These are phyloP conservation scores for Gaertneriomyces sp. DNA, from an alignment of 192 early-diverging fungal species.

Conservation along the genomic window DNA sequence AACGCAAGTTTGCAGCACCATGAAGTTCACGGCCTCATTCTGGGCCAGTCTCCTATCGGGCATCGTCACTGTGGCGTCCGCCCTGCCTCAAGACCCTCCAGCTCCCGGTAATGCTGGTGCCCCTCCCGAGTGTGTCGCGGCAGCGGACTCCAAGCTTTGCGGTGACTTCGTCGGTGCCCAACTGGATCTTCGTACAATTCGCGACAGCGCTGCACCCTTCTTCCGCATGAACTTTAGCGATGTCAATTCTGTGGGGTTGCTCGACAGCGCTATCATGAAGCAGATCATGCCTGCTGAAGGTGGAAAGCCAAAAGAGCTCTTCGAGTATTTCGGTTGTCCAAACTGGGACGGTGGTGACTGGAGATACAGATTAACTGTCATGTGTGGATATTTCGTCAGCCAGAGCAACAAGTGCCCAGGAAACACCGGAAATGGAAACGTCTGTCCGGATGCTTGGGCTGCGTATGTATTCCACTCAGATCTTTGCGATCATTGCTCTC, in stretches of 20 bases:
- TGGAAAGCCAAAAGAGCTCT: background rate
- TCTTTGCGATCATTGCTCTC: too few relatives aligned
- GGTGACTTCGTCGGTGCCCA: conserved; percentile 14
- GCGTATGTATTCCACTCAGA: background rate
- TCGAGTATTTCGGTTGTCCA: conserved; percentile 20
- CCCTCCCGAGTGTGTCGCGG: conserved; percentile 17
- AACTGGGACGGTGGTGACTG: conserved; percentile 18
- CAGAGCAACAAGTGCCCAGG: conserved; percentile 16
- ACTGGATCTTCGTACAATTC: conserved; percentile 12
- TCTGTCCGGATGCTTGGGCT: conserved; percentile 18
- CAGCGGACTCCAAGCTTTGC: conserved; percentile 13
- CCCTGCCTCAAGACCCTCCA: too few relatives aligned
- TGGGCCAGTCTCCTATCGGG: too few relatives aligned
- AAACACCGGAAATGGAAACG: conserved; percentile 9
- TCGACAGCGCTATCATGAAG: conserved; percentile 10
- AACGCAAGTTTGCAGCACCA: too few relatives aligned
- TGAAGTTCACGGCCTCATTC: too few relatives aligned
- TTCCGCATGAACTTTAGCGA: conserved; percentile 7
- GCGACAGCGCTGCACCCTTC: conserved; percentile 12
- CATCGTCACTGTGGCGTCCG: too few relatives aligned
- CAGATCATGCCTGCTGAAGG: conserved; percentile 12
- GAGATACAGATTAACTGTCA: conserved; percentile 13
- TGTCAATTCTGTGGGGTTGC: conserved; percentile 5
- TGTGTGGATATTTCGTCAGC: conserved; percentile 18
- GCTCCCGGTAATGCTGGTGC: background rate